Percentiles rank a stretch among this genome's conserved stretches.
Evolutionary conservation across 2,329 filamentous ascomycete genomes (phyloP).

Genomic region (Metarhizium sp.): DNA sequence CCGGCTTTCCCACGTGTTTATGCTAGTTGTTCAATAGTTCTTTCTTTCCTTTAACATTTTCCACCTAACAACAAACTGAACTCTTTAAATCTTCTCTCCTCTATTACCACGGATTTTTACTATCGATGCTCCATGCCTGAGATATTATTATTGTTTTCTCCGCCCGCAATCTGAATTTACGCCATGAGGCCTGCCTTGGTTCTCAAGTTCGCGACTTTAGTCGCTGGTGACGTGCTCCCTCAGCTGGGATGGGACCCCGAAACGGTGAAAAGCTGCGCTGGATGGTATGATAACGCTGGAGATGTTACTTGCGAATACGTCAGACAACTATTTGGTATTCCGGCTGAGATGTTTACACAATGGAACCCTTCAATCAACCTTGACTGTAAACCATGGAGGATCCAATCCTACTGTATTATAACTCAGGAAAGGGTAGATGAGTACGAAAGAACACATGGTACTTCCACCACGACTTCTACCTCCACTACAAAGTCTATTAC

Average conservation of each 20-base stretch:
- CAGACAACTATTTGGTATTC: not conserved
- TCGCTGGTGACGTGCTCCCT: too few relatives aligned
- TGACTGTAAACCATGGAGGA: constrained; percentile 1
- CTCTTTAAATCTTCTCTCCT: too few relatives aligned
- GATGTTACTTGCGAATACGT: not conserved
- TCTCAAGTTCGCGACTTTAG: too few relatives aligned
- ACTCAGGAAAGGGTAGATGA: not conserved
- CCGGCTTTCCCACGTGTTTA: too few relatives aligned
- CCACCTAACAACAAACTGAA: too few relatives aligned
- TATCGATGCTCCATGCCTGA: too few relatives aligned
- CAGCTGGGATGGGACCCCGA: not conserved
- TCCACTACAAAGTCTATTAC: not conserved
- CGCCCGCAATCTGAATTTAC: too few relatives aligned
- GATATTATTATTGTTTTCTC: too few relatives aligned
- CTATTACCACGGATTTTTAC: too few relatives aligned
- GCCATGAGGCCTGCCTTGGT: too few relatives aligned
- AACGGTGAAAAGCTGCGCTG: not conserved
- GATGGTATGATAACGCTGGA: not conserved
- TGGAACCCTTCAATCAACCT: constrained; percentile 1
- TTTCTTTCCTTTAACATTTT: too few relatives aligned
- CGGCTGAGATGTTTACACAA: not conserved
- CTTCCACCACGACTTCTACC: not conserved
- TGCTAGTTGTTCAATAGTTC: too few relatives aligned
- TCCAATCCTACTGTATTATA: not conserved
- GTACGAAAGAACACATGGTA: not conserved